These are phyloP conservation scores for Ricinus communis DNA, from an alignment of 345 rosid species.

Conservation along the genomic window DNA sequence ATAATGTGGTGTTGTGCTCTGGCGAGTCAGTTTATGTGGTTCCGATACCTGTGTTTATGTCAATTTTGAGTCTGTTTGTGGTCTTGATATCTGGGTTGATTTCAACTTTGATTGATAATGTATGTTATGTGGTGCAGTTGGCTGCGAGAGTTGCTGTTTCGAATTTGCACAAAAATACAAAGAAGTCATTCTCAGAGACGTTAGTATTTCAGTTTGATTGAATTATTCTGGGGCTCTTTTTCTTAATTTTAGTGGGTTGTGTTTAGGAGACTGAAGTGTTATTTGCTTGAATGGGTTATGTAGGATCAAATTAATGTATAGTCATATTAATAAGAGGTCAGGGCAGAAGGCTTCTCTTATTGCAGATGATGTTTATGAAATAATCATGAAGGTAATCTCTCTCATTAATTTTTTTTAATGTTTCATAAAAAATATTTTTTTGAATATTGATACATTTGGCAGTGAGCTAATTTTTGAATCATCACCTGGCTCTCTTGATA, in stretches of 20 bases:
- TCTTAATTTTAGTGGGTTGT: neutral
- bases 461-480: neutral
- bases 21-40: neutral
- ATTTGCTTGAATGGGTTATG: slow-evolving; percentile 12
- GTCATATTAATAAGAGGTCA: slow-evolving; percentile 64
- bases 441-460: neutral
- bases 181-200: slow-evolving; percentile 85
- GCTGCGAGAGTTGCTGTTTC: slow-evolving; percentile 93
- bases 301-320: slow-evolving; percentile 71
- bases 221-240: neutral
- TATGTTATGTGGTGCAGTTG: slow-evolving; percentile 49
- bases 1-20: neutral
- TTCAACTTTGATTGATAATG: neutral
- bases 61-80: neutral
- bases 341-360: slow-evolving; percentile 72
- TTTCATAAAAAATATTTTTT: neutral
- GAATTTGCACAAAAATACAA: slow-evolving; percentile 87
- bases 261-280: neutral
- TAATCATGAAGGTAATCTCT: slow-evolving; percentile 64
- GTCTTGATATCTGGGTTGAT: neutral
- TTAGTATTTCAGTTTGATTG: slow-evolving; percentile 32
- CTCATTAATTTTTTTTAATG: neutral
- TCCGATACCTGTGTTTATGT: neutral
- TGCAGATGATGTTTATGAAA: slow-evolving; percentile 85
- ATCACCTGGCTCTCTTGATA: neutral